Percentiles rank a stretch among this genome's conserved stretches.
Evolutionary conservation across 2,329 filamentous ascomycete genomes (phyloP).

Genomic region (Diaporthe vaccinii): DNA sequence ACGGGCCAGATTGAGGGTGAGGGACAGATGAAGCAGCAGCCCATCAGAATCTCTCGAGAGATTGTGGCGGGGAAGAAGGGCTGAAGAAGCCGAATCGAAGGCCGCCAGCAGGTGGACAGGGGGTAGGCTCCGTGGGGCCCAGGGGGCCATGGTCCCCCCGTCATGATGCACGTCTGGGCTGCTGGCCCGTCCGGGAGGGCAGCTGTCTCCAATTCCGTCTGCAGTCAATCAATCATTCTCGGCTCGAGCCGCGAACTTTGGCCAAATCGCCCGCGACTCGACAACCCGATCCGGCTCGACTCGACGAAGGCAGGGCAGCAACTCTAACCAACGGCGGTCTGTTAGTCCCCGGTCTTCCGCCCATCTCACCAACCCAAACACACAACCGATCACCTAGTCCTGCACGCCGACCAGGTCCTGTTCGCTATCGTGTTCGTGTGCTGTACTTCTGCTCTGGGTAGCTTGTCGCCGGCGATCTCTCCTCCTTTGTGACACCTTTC

Average conservation of each 20-base stretch:
- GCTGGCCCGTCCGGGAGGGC: background rate
- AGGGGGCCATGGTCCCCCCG: slow-evolving; percentile 19
- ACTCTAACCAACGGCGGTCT: slow-evolving; percentile 2
- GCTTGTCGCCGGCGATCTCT: slow-evolving; percentile 30
- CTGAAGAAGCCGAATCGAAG: slow-evolving; percentile 37
- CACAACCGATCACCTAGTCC: background rate
- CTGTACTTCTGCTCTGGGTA: background rate
- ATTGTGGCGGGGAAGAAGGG: slow-evolving; percentile 37
- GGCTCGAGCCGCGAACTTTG: slow-evolving; percentile 34
- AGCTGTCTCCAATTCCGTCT: slow-evolving; percentile 26
- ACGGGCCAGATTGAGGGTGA: slow-evolving; percentile 18
- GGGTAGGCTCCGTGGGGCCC: slow-evolving; percentile 24
- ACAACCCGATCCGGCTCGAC: slow-evolving; percentile 18
- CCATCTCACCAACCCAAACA: background rate
- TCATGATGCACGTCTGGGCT: slow-evolving; percentile 19
- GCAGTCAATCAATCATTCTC: slow-evolving; percentile 26
- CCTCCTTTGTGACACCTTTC: slow-evolving; percentile 29
- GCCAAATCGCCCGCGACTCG: slow-evolving; percentile 19
- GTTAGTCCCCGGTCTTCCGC: background rate
- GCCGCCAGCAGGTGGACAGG: slow-evolving; percentile 24
- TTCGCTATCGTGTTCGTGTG: background rate
- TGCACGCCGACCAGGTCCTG: background rate
- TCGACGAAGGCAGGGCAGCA: background rate
- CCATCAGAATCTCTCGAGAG: slow-evolving; percentile 34
- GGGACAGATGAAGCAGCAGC: slow-evolving; percentile 22